Evolutionary conservation across 2,329 filamentous ascomycete species (phyloP), one percentile per base, ranked within the genome.

Genomic region (Aspergillus spinulosporus): DNA sequence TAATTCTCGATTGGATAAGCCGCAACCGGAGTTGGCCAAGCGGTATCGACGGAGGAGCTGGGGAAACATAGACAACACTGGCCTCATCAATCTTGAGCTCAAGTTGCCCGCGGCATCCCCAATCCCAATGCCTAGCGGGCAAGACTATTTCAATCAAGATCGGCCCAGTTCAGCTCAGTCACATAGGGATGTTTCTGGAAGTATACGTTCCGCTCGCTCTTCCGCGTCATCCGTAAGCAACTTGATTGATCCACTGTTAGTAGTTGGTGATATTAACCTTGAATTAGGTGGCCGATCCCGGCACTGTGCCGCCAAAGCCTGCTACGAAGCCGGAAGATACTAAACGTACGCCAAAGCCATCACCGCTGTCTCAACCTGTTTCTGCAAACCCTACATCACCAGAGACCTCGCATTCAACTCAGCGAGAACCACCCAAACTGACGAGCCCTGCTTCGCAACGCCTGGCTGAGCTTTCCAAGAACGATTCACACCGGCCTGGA

Each of bases 391-490:
- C 76, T 54, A 40, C 64, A 29, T 57, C 63, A 61, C 67, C 66
- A 15, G 52, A 54, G 14, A 50, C 52, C 32, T 46, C 45, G 6
- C 63, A 62, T 71, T 44, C 58, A 8, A 46, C 50, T 3, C 32
- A 56, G 66, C 53, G 56, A 73, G 54, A 59, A 65, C 64, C 76
- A 78, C 64, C 8, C 60, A 68, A 15, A 49, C 62, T 45, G 6
- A 70, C 72, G 5, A 92, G 89, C 64, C 86, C 89, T 46, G 93
- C 93, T 15, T 88, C 89, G 11, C 88, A 91, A 72, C 91, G 95
- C 56, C 82, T 97, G 39, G 86, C 89, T 45, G 91, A 92, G n/a
- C 81, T 97, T 54, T 93, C 88, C 59, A 89, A 93, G 63, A 93
- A 89, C 69, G 90, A 90, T 52, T 79, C 80, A 29, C 89, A 85